These are phyloP conservation scores for Ophiobolus disseminans DNA, from an alignment of 2,329 filamentous ascomycete species.

Conservation along the genomic window DNA sequence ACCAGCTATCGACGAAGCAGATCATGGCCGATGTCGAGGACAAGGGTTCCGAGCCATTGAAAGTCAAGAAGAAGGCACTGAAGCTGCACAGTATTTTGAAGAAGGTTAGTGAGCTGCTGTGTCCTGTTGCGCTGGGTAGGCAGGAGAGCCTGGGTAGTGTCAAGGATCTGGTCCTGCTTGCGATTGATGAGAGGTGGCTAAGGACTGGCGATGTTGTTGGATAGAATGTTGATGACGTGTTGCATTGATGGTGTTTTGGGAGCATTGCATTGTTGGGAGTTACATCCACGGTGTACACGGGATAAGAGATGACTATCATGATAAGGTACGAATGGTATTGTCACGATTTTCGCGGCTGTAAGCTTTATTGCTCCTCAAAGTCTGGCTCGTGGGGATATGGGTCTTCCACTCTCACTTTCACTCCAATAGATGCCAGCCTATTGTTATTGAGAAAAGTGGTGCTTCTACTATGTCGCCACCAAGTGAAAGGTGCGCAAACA, in stretches of 20 bases:
- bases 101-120: conserved; percentile 47
- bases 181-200: conserved; percentile 45
- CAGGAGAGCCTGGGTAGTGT: conserved; percentile 34
- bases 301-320: too few relatives aligned
- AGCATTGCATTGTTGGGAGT: neutral
- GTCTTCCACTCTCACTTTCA: too few relatives aligned
- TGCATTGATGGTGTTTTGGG: too few relatives aligned
- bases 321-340: too few relatives aligned
- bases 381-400: too few relatives aligned
- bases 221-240: neutral
- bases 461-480: too few relatives aligned
- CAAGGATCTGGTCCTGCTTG: conserved; percentile 44
- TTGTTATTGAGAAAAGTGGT: too few relatives aligned
- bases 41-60: conserved; percentile 13
- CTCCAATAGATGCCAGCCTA: too few relatives aligned
- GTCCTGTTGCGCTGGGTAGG: conserved; percentile 45
- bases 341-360: too few relatives aligned
- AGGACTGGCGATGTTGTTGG: conserved; percentile 42
- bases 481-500: too few relatives aligned
- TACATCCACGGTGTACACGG: too few relatives aligned
- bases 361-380: too few relatives aligned
- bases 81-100: conserved; percentile 49
- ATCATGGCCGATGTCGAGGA: conserved; percentile 22
- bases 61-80: conserved; percentile 45
- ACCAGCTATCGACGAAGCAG: conserved; percentile 13